phyloP scores from a whole-genome alignment of 169 alveolate species.

The Plasmodium malariae region DNA sequence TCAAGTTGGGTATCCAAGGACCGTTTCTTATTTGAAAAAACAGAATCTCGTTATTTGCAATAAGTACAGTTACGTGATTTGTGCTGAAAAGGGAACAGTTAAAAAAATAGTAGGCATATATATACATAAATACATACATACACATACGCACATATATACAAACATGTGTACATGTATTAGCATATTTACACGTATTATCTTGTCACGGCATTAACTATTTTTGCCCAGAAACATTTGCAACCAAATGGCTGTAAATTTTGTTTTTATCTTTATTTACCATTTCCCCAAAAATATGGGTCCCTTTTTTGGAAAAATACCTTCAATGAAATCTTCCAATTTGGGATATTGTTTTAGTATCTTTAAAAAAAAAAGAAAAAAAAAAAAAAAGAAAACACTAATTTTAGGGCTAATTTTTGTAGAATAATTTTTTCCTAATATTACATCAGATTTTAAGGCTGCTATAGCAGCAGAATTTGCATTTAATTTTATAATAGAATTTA shows the following conservation, averaged over 20 bases:
- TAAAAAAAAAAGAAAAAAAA: slow-evolving; percentile 18
- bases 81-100: slow-evolving; percentile 78
- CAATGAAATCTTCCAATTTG: slow-evolving; percentile 89
- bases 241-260: too few relatives aligned
- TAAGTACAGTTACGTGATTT: slow-evolving; percentile 86
- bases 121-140: background rate
- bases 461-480: too few relatives aligned
- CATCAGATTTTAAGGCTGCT: too few relatives aligned
- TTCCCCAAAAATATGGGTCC: slow-evolving; percentile 87
- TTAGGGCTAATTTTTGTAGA: too few relatives aligned
- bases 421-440: too few relatives aligned
- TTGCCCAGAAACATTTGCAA: too few relatives aligned
- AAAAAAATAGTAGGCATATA: background rate
- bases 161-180: background rate
- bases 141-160: background rate
- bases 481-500: too few relatives aligned
- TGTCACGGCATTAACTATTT: background rate
- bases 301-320: slow-evolving; percentile 93
- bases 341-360: slow-evolving; percentile 88
- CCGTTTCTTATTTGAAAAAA: slow-evolving; percentile 94
- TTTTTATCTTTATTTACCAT: slow-evolving; percentile 78
- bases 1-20: slow-evolving; percentile 96
- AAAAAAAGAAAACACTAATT: too few relatives aligned
- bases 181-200: background rate
- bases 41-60: slow-evolving; percentile 86